Evolutionary conservation across 139 green algal species (phyloP), one percentile per base, ranked within the genome.

Genomic region (Nannochloris sp.): DNA sequence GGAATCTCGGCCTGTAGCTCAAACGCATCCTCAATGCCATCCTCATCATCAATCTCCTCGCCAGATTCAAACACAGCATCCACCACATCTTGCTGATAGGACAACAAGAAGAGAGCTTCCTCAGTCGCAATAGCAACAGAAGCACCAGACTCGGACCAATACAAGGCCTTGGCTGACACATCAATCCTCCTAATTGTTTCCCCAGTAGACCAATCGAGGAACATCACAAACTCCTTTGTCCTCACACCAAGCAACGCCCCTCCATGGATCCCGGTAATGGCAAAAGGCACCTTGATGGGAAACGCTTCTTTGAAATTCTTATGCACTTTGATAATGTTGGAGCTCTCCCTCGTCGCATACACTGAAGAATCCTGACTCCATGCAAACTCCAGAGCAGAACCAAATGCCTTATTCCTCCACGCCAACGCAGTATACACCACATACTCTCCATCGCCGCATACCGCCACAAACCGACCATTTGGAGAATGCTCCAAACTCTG

Each of bases 361-460:
- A 94, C 86, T 58, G 83, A 94, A 33, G 79, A 79, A 67, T 98
- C 93, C 2, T 74, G 64, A 49, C 80, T 87, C 93, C 93, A 99
- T 13, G 83, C 88, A 79, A 98, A 96, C 65, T 98, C 90, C 36
- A 93, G 73, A 0, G 85, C 76, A 37, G 60, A 64, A 20, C 93
- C 93, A 68, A 97, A 99, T 14, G 72, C 82, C 80, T 97, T 96
- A 82, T 98, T 98, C n/a, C 93, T 79, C 93, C 93, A 99, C 0
- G 93, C 93, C 29, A 99, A 80, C 0, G 93, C 93, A 1, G 93
- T 99, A 85, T 99, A 99, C 66, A 98, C 91, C 49, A 98, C 88
- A 69, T 96, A 99, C 79, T 98, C 92, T 49, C 92, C 93, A 65
- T 98, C 93, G 33, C 93, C 93, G 60, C 89, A 74, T 4, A 68